Base-by-base conservation (phyloP, 208 protist genomes). In the Naegleria lovaniensis region DNA sequence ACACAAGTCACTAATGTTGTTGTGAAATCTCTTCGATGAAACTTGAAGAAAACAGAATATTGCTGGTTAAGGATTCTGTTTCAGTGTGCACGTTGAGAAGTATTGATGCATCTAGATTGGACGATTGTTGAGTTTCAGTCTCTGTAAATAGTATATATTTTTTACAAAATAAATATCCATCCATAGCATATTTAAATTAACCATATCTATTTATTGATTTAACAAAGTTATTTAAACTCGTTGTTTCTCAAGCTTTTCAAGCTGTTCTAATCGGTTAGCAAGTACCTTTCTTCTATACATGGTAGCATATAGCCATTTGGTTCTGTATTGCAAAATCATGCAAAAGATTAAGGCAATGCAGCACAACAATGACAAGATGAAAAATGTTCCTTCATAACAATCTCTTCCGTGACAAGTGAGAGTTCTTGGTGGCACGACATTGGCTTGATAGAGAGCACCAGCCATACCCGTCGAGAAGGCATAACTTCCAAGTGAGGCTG, bases 341-440 rank as follows among this genome's bases (percentile, higher is more conserved):
- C 15, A 15, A 88, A 88, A 16, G 11, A 88, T 16, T 4, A 88
- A 36, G 0, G 85, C 85, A 88, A 88, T 5, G 5, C 19, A 33
- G 19, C n/a, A 19, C 6, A 88, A 9, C 11, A 51, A 11, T 11
- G 41, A 40, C 11, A 33, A 58, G 55, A 88, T 88, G n/a, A 33
- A 58, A 36, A 40, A 88, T 19, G 85, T 88, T 48, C 6, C 43
- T 58, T 88, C n/a, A 39, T 58, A 88, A 29, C 85, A 88, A 40
- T 13, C 6, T 39, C 29, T 48, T 33, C 85, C 85, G 19, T 88
- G 33, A 39, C 85, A 88, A 13, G 22, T 88, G 11, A 40, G 11
- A 39, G 41, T 39, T 58, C 85, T 39, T 58, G 67, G 67, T 79
- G 7, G 11, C 4, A 22, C 25, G 11, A 58, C 36, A 58, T 88